Percentiles rank a stretch among this genome's conserved stretches.
These are phyloP conservation scores for Thelephora terrestris DNA, from an alignment of 1,284 basidiomycete genomes.

Conservation along the genomic window DNA sequence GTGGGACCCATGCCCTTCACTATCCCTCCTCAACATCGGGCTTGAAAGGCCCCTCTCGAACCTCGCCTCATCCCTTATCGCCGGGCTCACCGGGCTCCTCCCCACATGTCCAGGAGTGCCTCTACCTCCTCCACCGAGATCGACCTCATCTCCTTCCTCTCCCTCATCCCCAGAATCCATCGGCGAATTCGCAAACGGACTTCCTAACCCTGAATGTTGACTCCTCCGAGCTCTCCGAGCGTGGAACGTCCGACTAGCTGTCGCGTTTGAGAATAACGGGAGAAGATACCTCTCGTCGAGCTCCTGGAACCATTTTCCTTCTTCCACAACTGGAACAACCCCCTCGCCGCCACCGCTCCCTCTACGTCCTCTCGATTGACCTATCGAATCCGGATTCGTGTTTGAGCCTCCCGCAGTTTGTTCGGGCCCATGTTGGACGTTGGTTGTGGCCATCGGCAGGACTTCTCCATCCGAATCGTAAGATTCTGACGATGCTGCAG, in stretches of 20 bases:
- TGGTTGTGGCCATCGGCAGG: constrained; percentile 53
- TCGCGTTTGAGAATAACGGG: constrained; percentile 92
- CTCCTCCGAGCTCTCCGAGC: constrained; percentile 58
- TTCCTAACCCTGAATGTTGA: constrained; percentile 17
- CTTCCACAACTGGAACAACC: constrained; percentile 30
- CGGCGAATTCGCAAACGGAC: constrained; percentile 31
- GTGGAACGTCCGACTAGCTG: constrained; percentile 81
- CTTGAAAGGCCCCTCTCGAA: constrained; percentile 47
- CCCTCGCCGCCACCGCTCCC: constrained; percentile 9
- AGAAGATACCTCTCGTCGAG: constrained; percentile 92
- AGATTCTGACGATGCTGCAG: constrained; percentile 57
- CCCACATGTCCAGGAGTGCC: constrained; percentile 13
- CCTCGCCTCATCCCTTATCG: constrained; percentile 37
- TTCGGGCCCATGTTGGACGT: constrained; percentile 7
- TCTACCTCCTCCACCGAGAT: constrained; percentile 18
- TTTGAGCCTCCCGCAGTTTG: background rate
- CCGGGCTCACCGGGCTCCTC: no score
- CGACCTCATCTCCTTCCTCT: constrained; percentile 24
- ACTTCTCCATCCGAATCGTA: constrained; percentile 76
- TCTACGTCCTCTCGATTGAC: constrained; percentile 8
- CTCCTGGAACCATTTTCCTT: constrained; percentile 91
- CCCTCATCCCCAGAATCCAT: constrained; percentile 44
- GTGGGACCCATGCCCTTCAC: constrained; percentile 30
- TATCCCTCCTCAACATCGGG: constrained; percentile 38
- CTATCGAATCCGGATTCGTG: background rate